Base-by-base conservation (phyloP, 495 filamentous ascomycete species). In the Talaromyces ruber region DNA sequence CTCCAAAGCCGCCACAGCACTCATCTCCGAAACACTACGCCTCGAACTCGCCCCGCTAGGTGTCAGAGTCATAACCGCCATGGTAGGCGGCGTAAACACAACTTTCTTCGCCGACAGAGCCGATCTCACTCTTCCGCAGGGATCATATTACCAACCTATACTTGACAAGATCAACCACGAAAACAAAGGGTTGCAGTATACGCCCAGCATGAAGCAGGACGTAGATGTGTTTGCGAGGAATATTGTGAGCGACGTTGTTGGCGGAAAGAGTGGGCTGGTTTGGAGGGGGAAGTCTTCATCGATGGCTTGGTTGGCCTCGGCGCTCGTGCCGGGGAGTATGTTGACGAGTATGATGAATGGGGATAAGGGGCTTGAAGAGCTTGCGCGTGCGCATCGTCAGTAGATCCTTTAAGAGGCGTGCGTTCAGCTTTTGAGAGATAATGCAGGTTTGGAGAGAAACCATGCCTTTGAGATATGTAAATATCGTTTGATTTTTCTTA, bases 31-130 rank as follows among this genome's bases (percentile, higher is more conserved):
- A 30, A 70, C 69, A 1, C 58, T 75, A 26, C 70, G 73, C 8
- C 52, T 74, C 9, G 74, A 77, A 59, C 60, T 75, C 18, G 63
- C 64, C 0, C 69, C 73, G 4, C 65, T 77, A n/a, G 71, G 68
- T 25, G 68, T 77, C 21, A 62, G 66, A 25, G 72, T 75, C 29
- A 47, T 70, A 25, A 66, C 66, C 4, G 63, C 65, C 59, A 61
- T 69, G 11, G 54, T 63, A 21, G 65, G 67, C 12, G 67, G 55
- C 25, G 67, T 69, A 21, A 32, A 65, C 25, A 62, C 61, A 32
- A 62, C 65, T 53, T 60, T 66, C 29, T 59, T 64, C 14, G 21
- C 56, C 16, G 65, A 69, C 53, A 64, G 66, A 6, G 12, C 63
- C 12, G 64, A 69, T 56, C 61, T 66, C 25, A 50, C 62, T 39